These are phyloP conservation scores for Pseudozyma flocculosa DNA, from an alignment of 1,284 basidiomycete species.

Conservation along the genomic window DNA sequence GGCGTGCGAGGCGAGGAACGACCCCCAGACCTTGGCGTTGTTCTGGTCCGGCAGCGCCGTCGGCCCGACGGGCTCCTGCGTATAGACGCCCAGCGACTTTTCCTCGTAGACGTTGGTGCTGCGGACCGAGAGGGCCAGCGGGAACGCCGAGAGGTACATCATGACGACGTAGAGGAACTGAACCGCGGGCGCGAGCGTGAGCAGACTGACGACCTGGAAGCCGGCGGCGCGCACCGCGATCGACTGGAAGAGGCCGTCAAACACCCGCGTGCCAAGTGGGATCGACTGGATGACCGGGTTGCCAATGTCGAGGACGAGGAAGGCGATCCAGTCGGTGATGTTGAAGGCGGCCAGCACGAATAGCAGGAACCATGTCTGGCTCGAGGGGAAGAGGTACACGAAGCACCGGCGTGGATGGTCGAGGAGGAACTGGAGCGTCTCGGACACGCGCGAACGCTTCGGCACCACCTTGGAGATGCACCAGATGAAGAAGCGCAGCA, in stretches of 20 bases:
- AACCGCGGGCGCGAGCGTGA: slow-evolving; percentile 76
- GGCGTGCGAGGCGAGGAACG: slow-evolving; percentile 75
- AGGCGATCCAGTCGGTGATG: slow-evolving; percentile 80
- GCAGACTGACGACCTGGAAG: slow-evolving; percentile 73
- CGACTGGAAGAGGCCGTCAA: slow-evolving; percentile 59
- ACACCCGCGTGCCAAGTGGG: slow-evolving; percentile 64
- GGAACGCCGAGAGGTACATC: slow-evolving; percentile 66
- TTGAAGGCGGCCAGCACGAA: slow-evolving; percentile 70
- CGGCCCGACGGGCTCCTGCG: slow-evolving; percentile 17
- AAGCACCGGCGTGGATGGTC: slow-evolving; percentile 95
- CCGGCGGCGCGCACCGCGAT: slow-evolving; percentile 82
- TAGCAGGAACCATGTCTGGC: slow-evolving; percentile 87
- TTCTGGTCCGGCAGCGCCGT: slow-evolving; percentile 10
- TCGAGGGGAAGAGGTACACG: slow-evolving; percentile 87
- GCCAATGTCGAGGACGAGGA: slow-evolving; percentile 84
- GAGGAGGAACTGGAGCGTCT: slow-evolving; percentile 85
- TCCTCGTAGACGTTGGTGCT: slow-evolving; percentile 99
- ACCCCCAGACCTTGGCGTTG: slow-evolving; percentile 67
- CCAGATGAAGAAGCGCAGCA: slow-evolving; percentile 65
- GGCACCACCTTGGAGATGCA: slow-evolving; percentile 68
- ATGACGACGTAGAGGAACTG: slow-evolving; percentile 73
- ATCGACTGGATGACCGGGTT: slow-evolving; percentile 72
- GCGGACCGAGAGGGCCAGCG: slow-evolving; percentile 73
- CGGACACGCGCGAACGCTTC: slow-evolving; percentile 66
- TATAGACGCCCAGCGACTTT: slow-evolving; percentile 57